Percentiles rank a stretch among this genome's conserved stretches.
Evolutionary conservation across 768 basidiomycete species (phyloP).

Genomic region (Ramaria sp.): DNA sequence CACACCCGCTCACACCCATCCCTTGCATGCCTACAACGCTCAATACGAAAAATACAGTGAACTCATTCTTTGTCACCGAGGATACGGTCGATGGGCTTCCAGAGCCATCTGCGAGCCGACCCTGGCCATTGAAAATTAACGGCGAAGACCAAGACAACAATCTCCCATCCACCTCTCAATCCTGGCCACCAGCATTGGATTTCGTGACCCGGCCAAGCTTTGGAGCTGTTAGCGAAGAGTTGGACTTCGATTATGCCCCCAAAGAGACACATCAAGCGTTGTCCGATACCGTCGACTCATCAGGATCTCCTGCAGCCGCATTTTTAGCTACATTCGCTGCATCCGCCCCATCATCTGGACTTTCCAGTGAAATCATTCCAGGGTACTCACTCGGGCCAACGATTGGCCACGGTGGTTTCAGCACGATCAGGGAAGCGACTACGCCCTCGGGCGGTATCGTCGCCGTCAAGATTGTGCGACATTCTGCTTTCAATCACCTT

Average conservation of each 20-base stretch:
- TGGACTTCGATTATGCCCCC: not conserved
- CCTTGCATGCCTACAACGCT: not conserved
- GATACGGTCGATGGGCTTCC: not conserved
- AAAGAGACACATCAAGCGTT: not conserved
- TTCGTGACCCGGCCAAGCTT: not conserved
- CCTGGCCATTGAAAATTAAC: not conserved
- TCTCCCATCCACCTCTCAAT: not conserved
- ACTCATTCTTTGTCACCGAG: not conserved
- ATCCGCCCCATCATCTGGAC: slow-evolving; percentile 19
- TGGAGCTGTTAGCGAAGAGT: not conserved
- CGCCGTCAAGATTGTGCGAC: slow-evolving; percentile 77
- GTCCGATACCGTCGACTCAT: not conserved
- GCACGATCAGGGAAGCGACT: slow-evolving; percentile 62
- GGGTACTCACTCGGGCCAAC: slow-evolving; percentile 69
- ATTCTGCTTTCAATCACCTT: slow-evolving; percentile 13
- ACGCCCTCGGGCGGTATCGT: slow-evolving; percentile 54
- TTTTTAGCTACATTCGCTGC: slow-evolving; percentile 60
- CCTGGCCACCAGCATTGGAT: not conserved
- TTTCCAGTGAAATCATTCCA: slow-evolving; percentile 36
- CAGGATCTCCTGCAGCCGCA: slow-evolving; percentile 56
- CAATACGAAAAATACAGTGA: not conserved
- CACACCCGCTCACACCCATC: not conserved
- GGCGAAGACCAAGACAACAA: not conserved
- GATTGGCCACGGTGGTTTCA: slow-evolving; percentile 75
- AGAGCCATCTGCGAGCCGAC: not conserved